A percentile compares a stretch with the other conserved stretches of the same genome.
phyloP scores from a whole-genome alignment of 805 yeast genomes.

The Sungouiozyma ichnusensis region DNA sequence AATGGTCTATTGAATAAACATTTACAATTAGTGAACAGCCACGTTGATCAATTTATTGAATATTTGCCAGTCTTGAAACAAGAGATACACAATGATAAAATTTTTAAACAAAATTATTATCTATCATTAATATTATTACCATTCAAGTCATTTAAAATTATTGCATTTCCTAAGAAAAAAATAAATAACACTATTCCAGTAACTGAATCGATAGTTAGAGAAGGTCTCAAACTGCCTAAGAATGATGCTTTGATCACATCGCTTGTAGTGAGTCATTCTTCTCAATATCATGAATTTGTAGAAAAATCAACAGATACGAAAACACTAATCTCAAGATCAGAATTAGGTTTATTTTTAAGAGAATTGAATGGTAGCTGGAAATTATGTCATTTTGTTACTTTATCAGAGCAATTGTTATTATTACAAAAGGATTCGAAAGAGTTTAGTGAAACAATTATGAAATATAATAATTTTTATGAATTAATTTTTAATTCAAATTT shows the following conservation, averaged over 20 bases:
- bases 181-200: slow-evolving; percentile 16
- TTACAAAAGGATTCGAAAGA: not conserved
- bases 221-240: slow-evolving; percentile 59
- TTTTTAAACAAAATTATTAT: slow-evolving; percentile 14
- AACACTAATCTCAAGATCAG: slow-evolving; percentile 35
- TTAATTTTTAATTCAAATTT: slow-evolving; percentile 16
- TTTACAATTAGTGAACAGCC: slow-evolving; percentile 5
- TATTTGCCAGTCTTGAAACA: slow-evolving; percentile 6
- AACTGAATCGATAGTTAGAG: slow-evolving; percentile 44
- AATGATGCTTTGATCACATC: slow-evolving; percentile 43
- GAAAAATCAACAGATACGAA: slow-evolving; percentile 11
- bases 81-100: slow-evolving; percentile 1
- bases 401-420: slow-evolving; percentile 7
- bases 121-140: slow-evolving; percentile 17
- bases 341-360: slow-evolving; percentile 50
- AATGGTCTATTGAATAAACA: slow-evolving; percentile 11
- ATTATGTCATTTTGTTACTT: slow-evolving; percentile 32
- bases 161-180: slow-evolving; percentile 21
- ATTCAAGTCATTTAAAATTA: slow-evolving; percentile 12
- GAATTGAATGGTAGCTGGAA: slow-evolving; percentile 44
- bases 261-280: slow-evolving; percentile 31
- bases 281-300: slow-evolving; percentile 22
- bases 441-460: slow-evolving; percentile 6
- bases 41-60: slow-evolving; percentile 2
- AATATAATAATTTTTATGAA: slow-evolving; percentile 29